Evolutionary conservation across 345 rosid genomes (phyloP), one percentile per base, ranked within the genome.

Genomic region (Limnanthes douglasii): DNA sequence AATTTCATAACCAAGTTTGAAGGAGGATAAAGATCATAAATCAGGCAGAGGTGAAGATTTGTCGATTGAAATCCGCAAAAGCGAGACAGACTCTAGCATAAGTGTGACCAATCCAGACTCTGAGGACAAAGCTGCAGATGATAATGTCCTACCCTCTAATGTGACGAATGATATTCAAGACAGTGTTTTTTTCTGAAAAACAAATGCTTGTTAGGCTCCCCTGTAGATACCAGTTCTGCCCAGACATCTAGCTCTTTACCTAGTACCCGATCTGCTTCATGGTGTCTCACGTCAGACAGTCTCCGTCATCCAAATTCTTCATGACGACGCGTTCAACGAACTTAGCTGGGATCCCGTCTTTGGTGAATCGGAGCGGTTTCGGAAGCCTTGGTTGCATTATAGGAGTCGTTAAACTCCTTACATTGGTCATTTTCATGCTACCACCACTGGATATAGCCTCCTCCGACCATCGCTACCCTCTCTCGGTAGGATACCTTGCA

Each of bases 141-240:
- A 41, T 58, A 39, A 46, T 50, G 20, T 31, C 25, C 19, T 33
- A 28, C 35, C 41, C 34, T 39, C 71, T 58, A 40, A 34, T 24
- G 18, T 46, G 23, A 50, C 75, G 60, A 60, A 52, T 23, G 60
- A 60, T 12, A 65, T 42, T 37, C 62, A 61, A 45, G 80, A 65
- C 41, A 60, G 53, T 29, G 43, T 45, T 12, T 39, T n/a, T n/a
- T 67, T 26, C 13, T 41, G 39, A 54, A 56, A 39, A 74, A 56
- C 48, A 56, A 66, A n/a, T 22, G 26, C 41, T 41, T 51, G 10
- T 13, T 44, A 44, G 32, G 6, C 31, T 42, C 15, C 26, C 34
- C 39, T 35, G n/a, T 3, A 64, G 64, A 45, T 50, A 53, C 27
- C 14, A 24, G 42, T 27, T 49, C 65, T 14, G 41, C 51, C 41